A percentile compares a stretch with the other conserved stretches of the same genome.
Conservation (phyloP, 805 yeast species). For the Pichia gijzeniarum region DNA sequence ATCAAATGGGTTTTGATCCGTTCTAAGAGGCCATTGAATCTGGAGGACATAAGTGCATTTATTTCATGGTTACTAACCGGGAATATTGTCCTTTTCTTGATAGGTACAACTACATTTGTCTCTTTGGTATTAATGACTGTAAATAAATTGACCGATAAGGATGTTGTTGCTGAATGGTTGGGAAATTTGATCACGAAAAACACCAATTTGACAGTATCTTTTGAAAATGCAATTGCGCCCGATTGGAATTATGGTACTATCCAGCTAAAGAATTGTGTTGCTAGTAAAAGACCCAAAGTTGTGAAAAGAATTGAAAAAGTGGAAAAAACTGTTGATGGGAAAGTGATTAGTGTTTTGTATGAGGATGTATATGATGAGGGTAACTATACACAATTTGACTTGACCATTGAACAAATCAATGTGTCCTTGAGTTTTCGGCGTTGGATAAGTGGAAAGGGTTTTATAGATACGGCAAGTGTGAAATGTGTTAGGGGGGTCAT, state of each 20-base stretch:
- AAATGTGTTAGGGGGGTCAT: conserved; percentile 88
- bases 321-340: conserved; percentile 21
- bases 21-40: conserved; percentile 76
- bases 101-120: conserved; percentile 91
- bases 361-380: conserved; percentile 61
- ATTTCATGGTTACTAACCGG: conserved; percentile 91
- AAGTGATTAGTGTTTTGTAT: conserved; percentile 6
- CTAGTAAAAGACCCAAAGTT: conserved; percentile 69
- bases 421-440: conserved; percentile 74
- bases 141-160: conserved; percentile 86
- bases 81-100: conserved; percentile 66
- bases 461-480: conserved; percentile 70
- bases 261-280: conserved; percentile 76
- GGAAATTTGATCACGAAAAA: conserved; percentile 83
- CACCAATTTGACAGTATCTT: conserved; percentile 74
- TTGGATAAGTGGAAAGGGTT: conserved; percentile 89
- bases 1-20: conserved; percentile 70
- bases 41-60: conserved; percentile 88
- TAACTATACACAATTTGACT: conserved; percentile 91
- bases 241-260: conserved; percentile 88
- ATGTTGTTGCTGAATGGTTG: conserved; percentile 69
- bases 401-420: conserved; percentile 80
- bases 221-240: conserved; percentile 92
- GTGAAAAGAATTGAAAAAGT: conserved; percentile 29
- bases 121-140: conserved; percentile 70